Percentiles rank a stretch among this genome's conserved stretches.
These are phyloP conservation scores for Mortierella sp. DNA, from an alignment of 371 early-diverging fungal genomes.

Conservation along the genomic window DNA sequence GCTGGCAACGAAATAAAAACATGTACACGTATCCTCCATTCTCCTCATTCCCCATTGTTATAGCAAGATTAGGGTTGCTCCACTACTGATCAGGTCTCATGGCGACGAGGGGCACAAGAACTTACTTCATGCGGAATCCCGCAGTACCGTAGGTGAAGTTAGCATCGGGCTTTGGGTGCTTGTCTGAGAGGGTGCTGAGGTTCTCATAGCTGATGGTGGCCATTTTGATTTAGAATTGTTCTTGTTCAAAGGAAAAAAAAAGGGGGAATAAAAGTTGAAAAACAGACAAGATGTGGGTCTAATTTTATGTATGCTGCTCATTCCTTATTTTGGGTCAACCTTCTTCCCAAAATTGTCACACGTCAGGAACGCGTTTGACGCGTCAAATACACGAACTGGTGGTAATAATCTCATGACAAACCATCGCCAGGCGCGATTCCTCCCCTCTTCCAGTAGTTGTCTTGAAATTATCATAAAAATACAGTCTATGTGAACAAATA, in stretches of 20 bases:
- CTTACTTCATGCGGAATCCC: conserved; percentile 94
- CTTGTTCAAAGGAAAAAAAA: conserved; percentile 13
- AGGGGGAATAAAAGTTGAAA: conserved; percentile 4
- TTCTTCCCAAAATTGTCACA: not conserved
- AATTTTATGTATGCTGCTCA: no score
- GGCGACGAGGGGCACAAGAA: conserved; percentile 1
- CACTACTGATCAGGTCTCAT: not conserved
- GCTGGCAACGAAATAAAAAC: no score
- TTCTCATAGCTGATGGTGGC: conserved; percentile 53
- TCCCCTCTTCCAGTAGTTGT: not conserved
- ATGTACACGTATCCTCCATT: not conserved
- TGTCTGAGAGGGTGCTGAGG: conserved; percentile 58
- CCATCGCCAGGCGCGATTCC: no score
- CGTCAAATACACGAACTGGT: not conserved
- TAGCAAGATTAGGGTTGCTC: not conserved
- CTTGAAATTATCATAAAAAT: not conserved
- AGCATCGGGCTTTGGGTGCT: conserved; percentile 71
- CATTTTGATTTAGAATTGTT: conserved; percentile 29
- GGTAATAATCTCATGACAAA: no score
- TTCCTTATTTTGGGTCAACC: no score
- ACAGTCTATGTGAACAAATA: not conserved
- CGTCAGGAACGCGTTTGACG: conserved; percentile 2
- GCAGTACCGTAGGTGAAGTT: conserved; percentile 95
- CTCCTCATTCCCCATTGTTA: not conserved
- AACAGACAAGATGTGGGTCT: not conserved